These are phyloP conservation scores for Alternaria arborescens DNA, from an alignment of 2,329 filamentous ascomycete genomes.

Conservation along the genomic window DNA sequence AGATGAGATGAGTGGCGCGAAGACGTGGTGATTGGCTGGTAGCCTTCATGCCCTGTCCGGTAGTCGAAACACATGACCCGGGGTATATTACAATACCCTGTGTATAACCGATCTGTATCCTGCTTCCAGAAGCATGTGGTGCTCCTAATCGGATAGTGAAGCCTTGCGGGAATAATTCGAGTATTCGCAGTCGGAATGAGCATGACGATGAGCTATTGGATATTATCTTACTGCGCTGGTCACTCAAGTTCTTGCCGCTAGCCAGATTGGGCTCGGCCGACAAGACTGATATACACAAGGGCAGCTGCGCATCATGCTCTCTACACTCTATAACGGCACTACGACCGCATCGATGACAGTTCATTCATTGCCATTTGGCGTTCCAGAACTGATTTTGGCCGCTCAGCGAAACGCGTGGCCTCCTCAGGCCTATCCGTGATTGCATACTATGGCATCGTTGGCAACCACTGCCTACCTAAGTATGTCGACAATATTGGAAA, in stretches of 20 bases:
- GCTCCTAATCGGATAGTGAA: constrained; percentile 36
- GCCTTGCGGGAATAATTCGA: constrained; percentile 23
- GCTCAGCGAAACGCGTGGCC: constrained; percentile 24
- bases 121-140: constrained; percentile 40
- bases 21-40: constrained; percentile 13
- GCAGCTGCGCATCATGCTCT: constrained; percentile 40
- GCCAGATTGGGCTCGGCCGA: constrained; percentile 28
- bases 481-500: constrained; percentile 40
- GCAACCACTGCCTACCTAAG: constrained; percentile 44
- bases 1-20: constrained; percentile 20
- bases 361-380: constrained; percentile 42
- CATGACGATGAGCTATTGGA: constrained; percentile 41
- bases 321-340: constrained; percentile 38
- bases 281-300: constrained; percentile 24
- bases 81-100: constrained; percentile 34
- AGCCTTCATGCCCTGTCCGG: constrained; percentile 7
- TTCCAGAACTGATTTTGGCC: constrained; percentile 36
- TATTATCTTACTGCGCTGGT: constrained; percentile 40
- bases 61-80: constrained; percentile 30
- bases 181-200: constrained; percentile 41
- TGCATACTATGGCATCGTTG: constrained; percentile 30
- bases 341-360: constrained; percentile 40
- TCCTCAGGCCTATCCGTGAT: constrained; percentile 32
- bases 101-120: constrained; percentile 44
- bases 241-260: constrained; percentile 39